Conservation (phyloP, 2,329 filamentous ascomycete species). For the Triangularia setosa region DNA sequence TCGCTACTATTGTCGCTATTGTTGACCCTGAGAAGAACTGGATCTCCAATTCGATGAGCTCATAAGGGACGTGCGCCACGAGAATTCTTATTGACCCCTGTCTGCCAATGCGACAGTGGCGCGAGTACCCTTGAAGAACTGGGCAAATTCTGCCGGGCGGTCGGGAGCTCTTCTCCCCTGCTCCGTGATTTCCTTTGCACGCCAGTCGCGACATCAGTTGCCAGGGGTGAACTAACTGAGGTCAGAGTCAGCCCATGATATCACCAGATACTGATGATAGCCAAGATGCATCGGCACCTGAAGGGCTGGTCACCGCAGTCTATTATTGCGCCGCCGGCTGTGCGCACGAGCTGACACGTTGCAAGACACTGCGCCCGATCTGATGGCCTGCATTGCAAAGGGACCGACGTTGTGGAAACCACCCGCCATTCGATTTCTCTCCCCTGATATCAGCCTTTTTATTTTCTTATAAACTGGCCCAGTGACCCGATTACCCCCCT, state of each 20-base stretch:
- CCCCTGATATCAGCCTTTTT: background rate
- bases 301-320: background rate
- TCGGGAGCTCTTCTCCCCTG: background rate
- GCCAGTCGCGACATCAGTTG: background rate
- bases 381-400: background rate
- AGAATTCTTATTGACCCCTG: constrained; percentile 15
- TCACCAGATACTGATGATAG: background rate
- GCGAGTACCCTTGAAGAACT: background rate
- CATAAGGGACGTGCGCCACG: constrained; percentile 9
- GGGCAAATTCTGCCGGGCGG: constrained; percentile 16
- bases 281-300: background rate
- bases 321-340: background rate
- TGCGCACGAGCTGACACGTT: background rate
- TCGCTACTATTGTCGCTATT: background rate
- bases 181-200: background rate
- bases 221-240: no score
- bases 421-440: background rate
- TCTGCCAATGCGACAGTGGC: constrained; percentile 5
- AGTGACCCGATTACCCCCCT: background rate
- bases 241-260: no score
- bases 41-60: constrained; percentile 13
- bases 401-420: background rate
- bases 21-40: background rate
- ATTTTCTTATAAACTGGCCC: background rate
- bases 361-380: background rate